Evolutionary conservation across 768 basidiomycete species (phyloP), one percentile per base, ranked within the genome.

Genomic region (Gloeophyllum trabeum): DNA sequence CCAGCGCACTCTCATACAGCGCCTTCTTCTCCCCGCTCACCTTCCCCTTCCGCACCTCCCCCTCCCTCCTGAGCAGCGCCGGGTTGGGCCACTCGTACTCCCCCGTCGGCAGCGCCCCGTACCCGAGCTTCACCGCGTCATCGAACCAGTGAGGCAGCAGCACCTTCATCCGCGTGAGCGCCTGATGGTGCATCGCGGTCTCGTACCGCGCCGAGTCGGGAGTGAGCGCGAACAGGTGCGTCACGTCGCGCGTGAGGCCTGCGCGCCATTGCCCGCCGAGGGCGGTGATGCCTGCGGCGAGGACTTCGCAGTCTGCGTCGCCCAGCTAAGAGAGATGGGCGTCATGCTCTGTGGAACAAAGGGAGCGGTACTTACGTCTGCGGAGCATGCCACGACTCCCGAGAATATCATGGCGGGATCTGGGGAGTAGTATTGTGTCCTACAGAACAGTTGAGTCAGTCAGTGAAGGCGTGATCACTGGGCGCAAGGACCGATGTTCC

Each of bases 131-230:
- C 19, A 84, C 69, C 2, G 71, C 70, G 49, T 91, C 88, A 50
- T 92, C 86, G 46, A 92, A 92, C 91, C 92, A 96, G 48, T 92
- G 87, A 0, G 91, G 92, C 0, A 90, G 69, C n/a, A 96, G 53
- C 6, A 90, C 64, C 39, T 70, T 75, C 51, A 92, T 72, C 6
- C 66, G 60, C 0, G 77, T 79, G 38, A 70, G 61, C 3, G 71
- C 58, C 40, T 75, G 70, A 57, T 72, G 79, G 48, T 81, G 75
- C 48, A 81, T 62, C 23, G 71, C 69, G 2, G 63, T 67, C 24
- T 62, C 55, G 51, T 69, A 71, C 54, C 70, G 59, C 41, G 45
- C 48, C 4, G 75, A 75, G 2, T 64, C 64, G 0, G 54, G 39
- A 41, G 64, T 60, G 24, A 81, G 59, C 23, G 77, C 76, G 50